Percentiles rank a stretch among this genome's conserved stretches.
These are phyloP conservation scores for Isatis lusitanica DNA, from an alignment of 441 rosid genomes.

Conservation along the genomic window DNA sequence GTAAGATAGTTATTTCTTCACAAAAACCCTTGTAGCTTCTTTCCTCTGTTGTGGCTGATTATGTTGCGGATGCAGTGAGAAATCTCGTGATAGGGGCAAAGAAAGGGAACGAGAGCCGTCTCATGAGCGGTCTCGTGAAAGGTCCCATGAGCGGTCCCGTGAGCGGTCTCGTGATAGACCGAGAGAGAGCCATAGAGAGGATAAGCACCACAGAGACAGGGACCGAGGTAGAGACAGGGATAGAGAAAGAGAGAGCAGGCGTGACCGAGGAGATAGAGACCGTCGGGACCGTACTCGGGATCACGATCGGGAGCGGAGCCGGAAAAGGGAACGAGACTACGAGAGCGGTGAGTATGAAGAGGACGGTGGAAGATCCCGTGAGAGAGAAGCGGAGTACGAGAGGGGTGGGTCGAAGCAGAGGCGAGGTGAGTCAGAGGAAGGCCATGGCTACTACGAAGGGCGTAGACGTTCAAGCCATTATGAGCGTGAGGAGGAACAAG, in stretches of 20 bases:
- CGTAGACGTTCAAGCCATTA: slow-evolving; percentile 51
- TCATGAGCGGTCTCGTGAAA: slow-evolving; percentile 72
- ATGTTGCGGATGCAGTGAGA: slow-evolving; percentile 41
- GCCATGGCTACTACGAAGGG: slow-evolving; percentile 60
- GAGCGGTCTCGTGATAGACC: slow-evolving; percentile 56
- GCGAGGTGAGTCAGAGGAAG: slow-evolving; percentile 58
- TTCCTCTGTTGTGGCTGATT: background rate
- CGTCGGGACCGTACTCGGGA: slow-evolving; percentile 49
- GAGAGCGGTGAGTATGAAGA: slow-evolving; percentile 55
- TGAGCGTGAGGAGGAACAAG: slow-evolving; percentile 52
- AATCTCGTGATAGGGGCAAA: slow-evolving; percentile 77
- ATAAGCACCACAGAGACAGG: slow-evolving; percentile 76
- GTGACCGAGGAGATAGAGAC: slow-evolving; percentile 53
- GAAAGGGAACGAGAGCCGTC: slow-evolving; percentile 80
- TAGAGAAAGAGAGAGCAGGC: slow-evolving; percentile 47
- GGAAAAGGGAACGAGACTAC: slow-evolving; percentile 54
- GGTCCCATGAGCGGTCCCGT: slow-evolving; percentile 68
- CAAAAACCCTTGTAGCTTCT: background rate
- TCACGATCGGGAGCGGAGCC: slow-evolving; percentile 45
- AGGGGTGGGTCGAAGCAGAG: slow-evolving; percentile 67
- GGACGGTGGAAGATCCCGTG: slow-evolving; percentile 64
- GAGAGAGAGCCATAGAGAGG: slow-evolving; percentile 85
- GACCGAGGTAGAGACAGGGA: slow-evolving; percentile 60
- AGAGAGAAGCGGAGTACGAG: slow-evolving; percentile 62
- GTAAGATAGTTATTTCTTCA: slow-evolving; percentile 35